Evolutionary conservation across 2,329 filamentous ascomycete species (phyloP), one percentile per base, ranked within the genome.

Genomic region (Lachnellula hyalina): DNA sequence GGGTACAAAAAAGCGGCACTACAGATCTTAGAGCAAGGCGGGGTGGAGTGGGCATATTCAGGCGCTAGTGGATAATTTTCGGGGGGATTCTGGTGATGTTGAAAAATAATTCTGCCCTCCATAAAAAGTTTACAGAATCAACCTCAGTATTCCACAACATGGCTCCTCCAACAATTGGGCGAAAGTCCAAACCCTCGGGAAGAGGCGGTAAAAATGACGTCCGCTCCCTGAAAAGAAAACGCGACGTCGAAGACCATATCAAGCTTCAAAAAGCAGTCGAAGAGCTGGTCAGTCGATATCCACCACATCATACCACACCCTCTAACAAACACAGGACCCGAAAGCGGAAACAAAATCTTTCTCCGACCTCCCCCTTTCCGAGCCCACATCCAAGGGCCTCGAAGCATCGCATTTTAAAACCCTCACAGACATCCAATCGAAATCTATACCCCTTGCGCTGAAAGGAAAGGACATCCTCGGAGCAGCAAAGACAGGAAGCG

Each of bases 401-500:
- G 84, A 92, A 61, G 81, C 87, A 41, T 91, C 89, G 12, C 91
- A 97, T 71, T 99, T 93, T 76, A 89, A 92, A 67, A 85, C 83
- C 48, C 78, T 96, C 62, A 99, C 94, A 58, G 92, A 96, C 62
- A 89, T 99, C 65, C 94, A 99, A 75, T 81, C 87, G 48, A 86
- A 86, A 67, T 91, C 92, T n/a, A 87, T 99, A 56, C 91, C 90
- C 5, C 79, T 91, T 57, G 92, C 90, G 8, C 80, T 99, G 60
- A 89, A 95, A 71, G 89, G 90, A 54, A 77, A 78, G 55, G 94
- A 99, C 70, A 89, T 99, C 41, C 84, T 99, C 41, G 94, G 92
- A 42, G 94, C 94, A 5, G 94, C 94, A 41, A 96, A 96, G 74
- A 97, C 93, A 0, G 93, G 93, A 50, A 95, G 89, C 68, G 93